A percentile compares a stretch with the other conserved stretches of the same genome.
phyloP scores from a whole-genome alignment of 108 stramenopile genomes.

The Stephanodiscus triporus region DNA sequence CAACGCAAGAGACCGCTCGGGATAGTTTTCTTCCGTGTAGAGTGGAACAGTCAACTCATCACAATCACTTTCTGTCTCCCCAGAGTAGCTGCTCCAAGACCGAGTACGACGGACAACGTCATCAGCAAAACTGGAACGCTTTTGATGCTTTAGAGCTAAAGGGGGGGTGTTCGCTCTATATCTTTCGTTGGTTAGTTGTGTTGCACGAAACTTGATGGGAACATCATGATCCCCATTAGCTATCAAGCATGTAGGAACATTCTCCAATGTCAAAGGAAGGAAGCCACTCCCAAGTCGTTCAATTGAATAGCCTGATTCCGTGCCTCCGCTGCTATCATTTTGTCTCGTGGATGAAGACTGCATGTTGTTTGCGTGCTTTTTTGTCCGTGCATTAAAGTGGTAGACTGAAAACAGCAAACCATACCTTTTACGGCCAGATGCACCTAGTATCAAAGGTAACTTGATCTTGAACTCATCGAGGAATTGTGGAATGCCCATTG shows the following conservation, averaged over 20 bases:
- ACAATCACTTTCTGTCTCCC: neutral
- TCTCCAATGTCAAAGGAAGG: constrained; percentile 58
- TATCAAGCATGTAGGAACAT: constrained; percentile 50
- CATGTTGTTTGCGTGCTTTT: constrained; percentile 32
- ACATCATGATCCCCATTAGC: constrained; percentile 78
- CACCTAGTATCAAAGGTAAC: constrained; percentile 68
- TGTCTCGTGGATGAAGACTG: constrained; percentile 12
- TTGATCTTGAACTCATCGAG: constrained; percentile 88
- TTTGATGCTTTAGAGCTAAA: constrained; percentile 7
- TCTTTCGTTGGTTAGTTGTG: constrained; percentile 4
- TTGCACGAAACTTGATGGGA: constrained; percentile 50
- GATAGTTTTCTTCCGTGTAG: constrained; percentile 14
- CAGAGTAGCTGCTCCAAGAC: constrained; percentile 15
- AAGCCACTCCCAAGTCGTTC: constrained; percentile 75
- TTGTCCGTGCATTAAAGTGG: constrained; percentile 57
- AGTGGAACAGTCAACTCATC: neutral
- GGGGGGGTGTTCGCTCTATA: neutral
- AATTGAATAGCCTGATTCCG: constrained; percentile 36
- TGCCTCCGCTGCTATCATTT: neutral
- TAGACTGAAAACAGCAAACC: constrained; percentile 75
- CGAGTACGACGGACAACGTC: constrained; percentile 17
- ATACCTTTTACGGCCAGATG: constrained; percentile 22
- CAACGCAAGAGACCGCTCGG: constrained; percentile 22
- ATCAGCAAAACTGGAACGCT: constrained; percentile 14
- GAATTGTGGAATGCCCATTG: constrained; percentile 66